phyloP scores from a whole-genome alignment of 768 basidiomycete species.

The Mycena belliarum region DNA sequence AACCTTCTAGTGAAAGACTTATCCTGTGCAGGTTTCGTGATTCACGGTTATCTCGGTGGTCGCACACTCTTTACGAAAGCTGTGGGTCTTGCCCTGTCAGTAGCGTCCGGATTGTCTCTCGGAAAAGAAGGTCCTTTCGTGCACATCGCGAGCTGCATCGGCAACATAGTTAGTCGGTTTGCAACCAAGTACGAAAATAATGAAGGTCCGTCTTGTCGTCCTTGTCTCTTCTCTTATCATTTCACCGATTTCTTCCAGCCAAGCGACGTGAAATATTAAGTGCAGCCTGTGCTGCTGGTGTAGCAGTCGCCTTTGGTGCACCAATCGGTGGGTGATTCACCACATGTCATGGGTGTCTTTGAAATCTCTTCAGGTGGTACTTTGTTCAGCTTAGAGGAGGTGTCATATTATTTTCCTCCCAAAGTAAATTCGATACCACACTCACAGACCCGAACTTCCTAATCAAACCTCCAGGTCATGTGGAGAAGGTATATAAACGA shows the following conservation, averaged over 20 bases:
- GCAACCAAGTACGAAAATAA: constrained; percentile 92
- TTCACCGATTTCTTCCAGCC: constrained; percentile 40
- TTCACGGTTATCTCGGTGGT: constrained; percentile 93
- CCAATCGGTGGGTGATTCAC: constrained; percentile 65
- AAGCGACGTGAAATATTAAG: constrained; percentile 94
- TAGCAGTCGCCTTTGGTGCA: constrained; percentile 96
- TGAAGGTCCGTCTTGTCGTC: constrained; percentile 58
- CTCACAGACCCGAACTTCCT: background rate
- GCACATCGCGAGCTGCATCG: constrained; percentile 49
- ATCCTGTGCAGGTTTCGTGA: constrained; percentile 75
- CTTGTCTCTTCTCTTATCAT: background rate
- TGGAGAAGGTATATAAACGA: constrained; percentile 72
- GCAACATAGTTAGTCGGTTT: constrained; percentile 85
- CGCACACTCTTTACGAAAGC: constrained; percentile 89
- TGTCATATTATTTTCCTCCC: constrained; percentile 95
- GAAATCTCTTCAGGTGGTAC: constrained; percentile 50
- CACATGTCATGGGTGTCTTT: background rate
- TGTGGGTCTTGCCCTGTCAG: constrained; percentile 84
- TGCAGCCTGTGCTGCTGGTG: constrained; percentile 96
- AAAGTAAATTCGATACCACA: constrained; percentile 51
- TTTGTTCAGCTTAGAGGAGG: constrained; percentile 91
- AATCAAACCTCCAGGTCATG: constrained; percentile 60
- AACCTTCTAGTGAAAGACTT: background rate
- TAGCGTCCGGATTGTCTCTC: constrained; percentile 88
- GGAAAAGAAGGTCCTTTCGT: constrained; percentile 40